Conservation (phyloP, 768 basidiomycete genomes). For the Jaapia argillacea region DNA sequence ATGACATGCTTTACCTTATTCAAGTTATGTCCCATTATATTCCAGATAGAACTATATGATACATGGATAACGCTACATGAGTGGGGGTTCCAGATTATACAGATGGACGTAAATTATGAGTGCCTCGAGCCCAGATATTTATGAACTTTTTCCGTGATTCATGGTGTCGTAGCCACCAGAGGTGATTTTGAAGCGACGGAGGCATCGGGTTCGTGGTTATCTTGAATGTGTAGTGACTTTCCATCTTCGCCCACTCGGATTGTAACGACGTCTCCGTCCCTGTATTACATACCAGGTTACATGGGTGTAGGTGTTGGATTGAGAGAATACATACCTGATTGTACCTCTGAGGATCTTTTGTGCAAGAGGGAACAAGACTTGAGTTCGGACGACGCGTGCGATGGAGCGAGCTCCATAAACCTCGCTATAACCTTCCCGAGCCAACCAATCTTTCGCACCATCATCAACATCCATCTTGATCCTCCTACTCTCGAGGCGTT, state of each 20-base stretch:
- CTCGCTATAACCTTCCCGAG: slow-evolving; percentile 70
- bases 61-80: neutral
- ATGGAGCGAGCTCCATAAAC: slow-evolving; percentile 84
- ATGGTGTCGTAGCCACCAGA: neutral
- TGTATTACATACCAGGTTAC: slow-evolving; percentile 10
- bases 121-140: neutral
- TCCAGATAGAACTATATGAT: neutral
- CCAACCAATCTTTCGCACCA: slow-evolving; percentile 57
- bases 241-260: slow-evolving; percentile 37
- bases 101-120: neutral
- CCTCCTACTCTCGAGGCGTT: slow-evolving; percentile 49
- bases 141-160: neutral
- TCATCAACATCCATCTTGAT: slow-evolving; percentile 66
- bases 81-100: neutral
- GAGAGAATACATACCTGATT: slow-evolving; percentile 40
- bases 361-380: slow-evolving; percentile 77
- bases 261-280: slow-evolving; percentile 60
- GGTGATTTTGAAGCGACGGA: slow-evolving; percentile 8
- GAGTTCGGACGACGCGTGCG: slow-evolving; percentile 73
- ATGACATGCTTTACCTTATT: too few relatives aligned
- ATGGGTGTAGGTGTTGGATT: neutral
- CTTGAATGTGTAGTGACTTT: slow-evolving; percentile 39
- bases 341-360: slow-evolving; percentile 72
- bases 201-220: slow-evolving; percentile 49
- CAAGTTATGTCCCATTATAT: neutral